Base-by-base conservation (phyloP, 768 basidiomycete species). In the Leccinum fibrillosum region DNA sequence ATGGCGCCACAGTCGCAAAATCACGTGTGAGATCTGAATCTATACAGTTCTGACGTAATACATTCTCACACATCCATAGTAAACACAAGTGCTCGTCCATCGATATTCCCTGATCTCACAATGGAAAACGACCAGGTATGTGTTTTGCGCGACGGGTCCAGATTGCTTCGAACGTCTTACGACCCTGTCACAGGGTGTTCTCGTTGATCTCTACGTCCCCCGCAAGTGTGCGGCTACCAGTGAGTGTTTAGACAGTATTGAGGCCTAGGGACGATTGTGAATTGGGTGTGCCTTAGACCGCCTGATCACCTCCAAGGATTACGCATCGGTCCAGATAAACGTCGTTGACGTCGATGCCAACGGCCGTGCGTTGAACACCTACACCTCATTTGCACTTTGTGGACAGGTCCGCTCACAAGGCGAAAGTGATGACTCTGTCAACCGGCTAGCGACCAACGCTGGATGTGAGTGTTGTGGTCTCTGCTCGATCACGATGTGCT, bases 191-290 rank as follows among this genome's bases (percentile, higher is more conserved):
- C 57, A 97, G 92, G 96, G 97, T 79, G 82, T 92, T 75, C 95
- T 99, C 76, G 97, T 99, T 73, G 97, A 98, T 84, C 94, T 99
- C 78, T 99, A 99, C 82, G 95, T 98, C 73, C 97, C 97, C 77
- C 92, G 97, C 84, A 98, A 98, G 79, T 98, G 97, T 77, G 86
- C 94, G 73, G 94, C 95, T 55, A 96, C 94, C 68, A 95, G 94
- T 97, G 72, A 74, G 92, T 85, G 58, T 59, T 59, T 34, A 39
- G 32, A 35, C 17, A 30, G 13, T 25, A 49, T 49, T 32, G 28
- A 13, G 48, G 26, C 34, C 10, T 17, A 23, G 56, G 34, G 42
- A 48, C 30, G 49, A 54, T n/a, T 55, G 42, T 35, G 26, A 52
- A 57, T 28, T 19, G 34, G 5, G 34, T 21, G 39, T 61, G 11